These are phyloP conservation scores for Rhizopogon rudus DNA, from an alignment of 768 basidiomycete genomes.

Conservation along the genomic window DNA sequence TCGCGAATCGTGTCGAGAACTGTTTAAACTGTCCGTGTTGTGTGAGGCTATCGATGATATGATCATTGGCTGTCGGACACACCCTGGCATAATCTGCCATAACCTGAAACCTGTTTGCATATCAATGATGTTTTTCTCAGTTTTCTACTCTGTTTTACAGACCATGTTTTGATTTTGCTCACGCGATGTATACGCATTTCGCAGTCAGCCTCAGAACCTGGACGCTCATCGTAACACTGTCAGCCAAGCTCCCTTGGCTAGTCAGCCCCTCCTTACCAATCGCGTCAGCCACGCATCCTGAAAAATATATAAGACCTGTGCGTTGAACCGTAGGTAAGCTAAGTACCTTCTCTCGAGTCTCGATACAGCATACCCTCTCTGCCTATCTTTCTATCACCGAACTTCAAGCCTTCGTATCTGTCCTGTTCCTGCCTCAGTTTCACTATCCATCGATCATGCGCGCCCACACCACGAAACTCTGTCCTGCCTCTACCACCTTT, in stretches of 20 bases:
- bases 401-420: neutral
- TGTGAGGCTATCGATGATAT: too few species aligned
- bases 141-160: neutral
- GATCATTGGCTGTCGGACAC: too few species aligned
- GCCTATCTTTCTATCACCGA: neutral
- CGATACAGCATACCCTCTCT: neutral
- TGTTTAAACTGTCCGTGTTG: too few species aligned
- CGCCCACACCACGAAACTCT: slow-evolving; percentile 6
- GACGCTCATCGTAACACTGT: neutral
- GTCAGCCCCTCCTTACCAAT: neutral
- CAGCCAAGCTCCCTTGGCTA: neutral
- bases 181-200: neutral
- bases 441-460: slow-evolving; percentile 4
- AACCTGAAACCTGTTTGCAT: neutral
- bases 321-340: neutral
- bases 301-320: slow-evolving; percentile 1
- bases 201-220: neutral
- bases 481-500: neutral
- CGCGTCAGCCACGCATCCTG: slow-evolving; percentile 12
- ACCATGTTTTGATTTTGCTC: neutral
- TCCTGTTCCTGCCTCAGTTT: slow-evolving; percentile 5
- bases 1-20: too few species aligned
- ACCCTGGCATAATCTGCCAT: too few species aligned
- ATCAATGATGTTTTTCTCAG: neutral
- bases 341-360: neutral